A percentile compares a stretch with the other conserved stretches of the same genome.
These are phyloP conservation scores for Lolium rigidum DNA, from an alignment of 176 grass and related monocot genomes.

Conservation along the genomic window DNA sequence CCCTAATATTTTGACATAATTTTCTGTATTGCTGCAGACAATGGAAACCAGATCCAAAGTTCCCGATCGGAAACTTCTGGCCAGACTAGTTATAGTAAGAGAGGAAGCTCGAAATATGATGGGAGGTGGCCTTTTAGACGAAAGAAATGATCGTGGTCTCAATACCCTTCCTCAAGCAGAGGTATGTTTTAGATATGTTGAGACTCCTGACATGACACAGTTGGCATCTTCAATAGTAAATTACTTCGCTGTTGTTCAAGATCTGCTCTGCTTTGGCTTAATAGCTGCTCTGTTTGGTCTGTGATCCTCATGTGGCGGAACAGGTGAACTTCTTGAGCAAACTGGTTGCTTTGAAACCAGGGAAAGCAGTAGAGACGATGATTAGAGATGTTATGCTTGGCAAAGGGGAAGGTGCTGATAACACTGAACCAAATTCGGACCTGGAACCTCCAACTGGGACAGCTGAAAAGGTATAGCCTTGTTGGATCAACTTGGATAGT, in stretches of 20 bases:
- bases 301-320: slow-evolving; percentile 1
- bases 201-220: neutral
- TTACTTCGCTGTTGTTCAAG: slow-evolving; percentile 12
- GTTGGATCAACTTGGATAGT: slow-evolving; percentile 21
- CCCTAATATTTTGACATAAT: neutral
- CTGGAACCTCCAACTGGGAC: slow-evolving; percentile 52
- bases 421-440: slow-evolving; percentile 42
- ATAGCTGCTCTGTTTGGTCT: slow-evolving; percentile 13
- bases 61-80: slow-evolving; percentile 84
- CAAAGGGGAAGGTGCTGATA: slow-evolving; percentile 80
- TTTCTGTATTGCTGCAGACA: slow-evolving; percentile 48
- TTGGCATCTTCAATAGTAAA: neutral
- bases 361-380: slow-evolving; percentile 67
- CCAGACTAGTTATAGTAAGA: slow-evolving; percentile 85
- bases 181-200: slow-evolving; percentile 49
- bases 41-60: slow-evolving; percentile 83
- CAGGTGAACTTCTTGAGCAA: slow-evolving; percentile 97
- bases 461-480: slow-evolving; percentile 76
- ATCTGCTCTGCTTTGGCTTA: too few species aligned
- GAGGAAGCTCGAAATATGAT: slow-evolving; percentile 94
- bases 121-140: slow-evolving; percentile 96
- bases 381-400: slow-evolving; percentile 86
- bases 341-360: slow-evolving; percentile 80
- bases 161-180: slow-evolving; percentile 88
- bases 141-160: slow-evolving; percentile 92